Conservation (phyloP, 305 asterid genomes). For the Ilex paraguariensis region DNA sequence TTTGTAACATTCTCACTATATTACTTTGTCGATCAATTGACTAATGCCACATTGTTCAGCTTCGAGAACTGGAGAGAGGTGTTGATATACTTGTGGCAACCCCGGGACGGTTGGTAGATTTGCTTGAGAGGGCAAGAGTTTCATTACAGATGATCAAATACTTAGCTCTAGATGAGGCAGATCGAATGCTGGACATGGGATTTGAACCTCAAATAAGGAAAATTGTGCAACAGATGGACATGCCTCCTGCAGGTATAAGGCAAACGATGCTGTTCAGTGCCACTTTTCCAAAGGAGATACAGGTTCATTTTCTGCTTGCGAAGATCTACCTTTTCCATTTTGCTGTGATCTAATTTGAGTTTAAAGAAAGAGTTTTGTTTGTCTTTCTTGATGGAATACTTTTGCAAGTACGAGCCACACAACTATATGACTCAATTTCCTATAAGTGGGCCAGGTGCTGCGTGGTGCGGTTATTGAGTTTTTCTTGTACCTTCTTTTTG, state of each 20-base stretch:
- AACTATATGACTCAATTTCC: too few species aligned
- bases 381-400: too few species aligned
- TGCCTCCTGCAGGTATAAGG: constrained; percentile 76
- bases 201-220: constrained; percentile 89
- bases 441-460: too few species aligned
- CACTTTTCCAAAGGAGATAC: constrained; percentile 84
- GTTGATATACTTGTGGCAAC: constrained; percentile 89
- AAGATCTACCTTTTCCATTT: background rate
- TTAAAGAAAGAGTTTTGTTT: too few species aligned
- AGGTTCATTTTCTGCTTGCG: constrained; percentile 38
- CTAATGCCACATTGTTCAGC: constrained; percentile 25
- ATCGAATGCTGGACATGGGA: constrained; percentile 89
- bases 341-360: too few species aligned
- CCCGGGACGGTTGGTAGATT: constrained; percentile 85
- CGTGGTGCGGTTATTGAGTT: too few species aligned
- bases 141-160: constrained; percentile 69
- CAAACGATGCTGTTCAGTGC: constrained; percentile 89
- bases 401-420: too few species aligned
- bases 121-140: constrained; percentile 80
- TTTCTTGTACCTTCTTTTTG: too few species aligned
- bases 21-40: too few species aligned
- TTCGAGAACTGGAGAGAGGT: constrained; percentile 84
- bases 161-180: constrained; percentile 85
- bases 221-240: constrained; percentile 85
- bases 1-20: too few species aligned